phyloP scores from a whole-genome alignment of 2,329 filamentous ascomycete genomes.

The Neofusicoccum parvum region DNA sequence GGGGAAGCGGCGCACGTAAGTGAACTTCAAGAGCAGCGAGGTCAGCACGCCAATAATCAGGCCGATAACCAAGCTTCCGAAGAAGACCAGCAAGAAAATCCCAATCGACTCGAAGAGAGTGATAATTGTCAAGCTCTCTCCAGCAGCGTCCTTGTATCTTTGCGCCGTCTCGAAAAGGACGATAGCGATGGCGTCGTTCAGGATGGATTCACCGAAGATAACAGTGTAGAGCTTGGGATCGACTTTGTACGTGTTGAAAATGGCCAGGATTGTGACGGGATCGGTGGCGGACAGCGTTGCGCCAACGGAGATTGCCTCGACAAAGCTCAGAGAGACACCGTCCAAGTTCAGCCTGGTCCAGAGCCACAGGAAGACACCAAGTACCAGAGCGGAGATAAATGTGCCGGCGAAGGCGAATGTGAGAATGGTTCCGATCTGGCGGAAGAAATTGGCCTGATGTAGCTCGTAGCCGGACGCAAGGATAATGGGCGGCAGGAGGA shows the following conservation, averaged over 20 bases:
- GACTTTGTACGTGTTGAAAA: slow-evolving; percentile 99
- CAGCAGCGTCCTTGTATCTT: slow-evolving; percentile 77
- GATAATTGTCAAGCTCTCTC: slow-evolving; percentile 67
- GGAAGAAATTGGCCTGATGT: slow-evolving; percentile 98
- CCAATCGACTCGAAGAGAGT: slow-evolving; percentile 90
- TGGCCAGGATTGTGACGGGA: slow-evolving; percentile 95
- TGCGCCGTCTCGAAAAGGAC: slow-evolving; percentile 98
- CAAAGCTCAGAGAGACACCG: slow-evolving; percentile 82
- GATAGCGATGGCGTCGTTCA: slow-evolving; percentile 98
- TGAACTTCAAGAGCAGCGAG: slow-evolving; percentile 89
- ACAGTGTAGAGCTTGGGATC: slow-evolving; percentile 98
- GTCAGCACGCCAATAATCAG: slow-evolving; percentile 84
- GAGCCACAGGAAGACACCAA: slow-evolving; percentile 83
- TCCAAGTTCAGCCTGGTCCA: slow-evolving; percentile 88
- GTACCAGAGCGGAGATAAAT: slow-evolving; percentile 93
- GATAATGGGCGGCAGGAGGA: slow-evolving; percentile 97
- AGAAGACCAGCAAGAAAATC: slow-evolving; percentile 94
- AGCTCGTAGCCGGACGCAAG: slow-evolving; percentile 95
- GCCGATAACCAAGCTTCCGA: slow-evolving; percentile 88
- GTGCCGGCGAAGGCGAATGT: slow-evolving; percentile 98
- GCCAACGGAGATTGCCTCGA: slow-evolving; percentile 94
- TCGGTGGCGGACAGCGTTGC: slow-evolving; percentile 96
- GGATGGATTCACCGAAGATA: slow-evolving; percentile 96
- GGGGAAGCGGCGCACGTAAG: slow-evolving; percentile 85
- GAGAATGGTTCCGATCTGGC: slow-evolving; percentile 94